A percentile compares a stretch with the other conserved stretches of the same genome.
Conservation (phyloP, 331 rosid genomes). For the Arachis monticola region DNA sequence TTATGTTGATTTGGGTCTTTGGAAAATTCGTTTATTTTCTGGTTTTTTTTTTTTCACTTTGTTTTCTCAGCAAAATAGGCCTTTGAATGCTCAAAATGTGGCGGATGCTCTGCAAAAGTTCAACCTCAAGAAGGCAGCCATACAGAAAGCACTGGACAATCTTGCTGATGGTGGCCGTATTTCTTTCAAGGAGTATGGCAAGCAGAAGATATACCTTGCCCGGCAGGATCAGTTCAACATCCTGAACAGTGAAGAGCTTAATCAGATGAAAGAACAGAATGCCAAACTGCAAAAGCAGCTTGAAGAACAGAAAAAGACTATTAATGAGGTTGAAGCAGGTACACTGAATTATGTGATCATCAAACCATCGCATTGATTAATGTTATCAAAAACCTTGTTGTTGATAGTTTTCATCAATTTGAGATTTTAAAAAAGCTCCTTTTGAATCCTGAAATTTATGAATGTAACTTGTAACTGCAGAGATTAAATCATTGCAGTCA, state of each 20-base stretch:
- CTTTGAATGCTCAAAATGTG: slow-evolving; percentile 81
- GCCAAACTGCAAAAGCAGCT: slow-evolving; percentile 64
- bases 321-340: slow-evolving; percentile 80
- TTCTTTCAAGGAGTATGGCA: slow-evolving; percentile 93
- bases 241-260: slow-evolving; percentile 78
- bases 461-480: slow-evolving; percentile 55
- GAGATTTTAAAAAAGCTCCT: slow-evolving; percentile 17
- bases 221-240: slow-evolving; percentile 85
- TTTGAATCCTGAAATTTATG: slow-evolving; percentile 23
- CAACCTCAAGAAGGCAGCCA: slow-evolving; percentile 79
- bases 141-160: slow-evolving; percentile 81
- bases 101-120: slow-evolving; percentile 90
- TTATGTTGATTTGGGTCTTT: slow-evolving; percentile 19
- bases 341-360: slow-evolving; percentile 12
- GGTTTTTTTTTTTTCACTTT: background rate
- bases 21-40: background rate
- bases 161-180: slow-evolving; percentile 73
- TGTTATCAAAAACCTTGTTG: background rate
- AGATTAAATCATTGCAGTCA: slow-evolving; percentile 69
- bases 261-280: slow-evolving; percentile 84
- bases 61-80: slow-evolving; percentile 78
- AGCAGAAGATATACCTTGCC: slow-evolving; percentile 96
- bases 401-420: slow-evolving; percentile 12
- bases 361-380: background rate
- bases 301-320: slow-evolving; percentile 58